Evolutionary conservation across 2,329 filamentous ascomycete genomes (phyloP), one percentile per base, ranked within the genome.

Genomic region (Xylariaceae sp.): DNA sequence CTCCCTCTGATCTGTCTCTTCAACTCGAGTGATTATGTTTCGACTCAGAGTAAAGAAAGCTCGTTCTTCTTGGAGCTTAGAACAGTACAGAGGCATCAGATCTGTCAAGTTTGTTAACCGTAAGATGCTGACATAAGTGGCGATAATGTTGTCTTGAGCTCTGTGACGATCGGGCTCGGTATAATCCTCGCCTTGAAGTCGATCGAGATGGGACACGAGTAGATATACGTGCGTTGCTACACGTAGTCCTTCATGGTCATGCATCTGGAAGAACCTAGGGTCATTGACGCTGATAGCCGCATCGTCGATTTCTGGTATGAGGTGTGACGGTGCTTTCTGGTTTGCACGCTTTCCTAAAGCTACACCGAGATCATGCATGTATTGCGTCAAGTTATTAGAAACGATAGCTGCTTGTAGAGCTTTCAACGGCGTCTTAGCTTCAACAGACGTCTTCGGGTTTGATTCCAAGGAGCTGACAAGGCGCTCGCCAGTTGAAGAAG

Each of bases 61-160:
- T 61, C 88, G 82, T 11, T 85, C 78, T 6, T 80, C 76, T 8
- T 85, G 81, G 11, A 99, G 79, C 66, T 91, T 88, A 7, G 92
- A 92, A 61, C 91, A 93, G 73, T 99, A 99, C 1, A 96, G 78
- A 0, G 95, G 93, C 53, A 96, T 89, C 37, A 95, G 77, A 61
- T 94, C 88, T 57, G 89, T 86, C 52, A 95, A 85, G 29, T 87
- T 85, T 14, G 85, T 84, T 43, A 89, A 81, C 39, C 90, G 86
- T 33, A 99, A 77, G 59, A 90, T 87, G 66, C 90, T 89, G 53
- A 96, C 89, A 71, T 98, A 98, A 3, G 86, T 87, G 1, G 89
- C 86, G 49, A 97, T 79, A 43, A 94, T 86, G 67, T 90, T 91
- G 68, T 96, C 89, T 63, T 87, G 83, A 14, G 81, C 81, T 48